Conservation (phyloP, 305 asterid species). For the Fraxinus platypoda region DNA sequence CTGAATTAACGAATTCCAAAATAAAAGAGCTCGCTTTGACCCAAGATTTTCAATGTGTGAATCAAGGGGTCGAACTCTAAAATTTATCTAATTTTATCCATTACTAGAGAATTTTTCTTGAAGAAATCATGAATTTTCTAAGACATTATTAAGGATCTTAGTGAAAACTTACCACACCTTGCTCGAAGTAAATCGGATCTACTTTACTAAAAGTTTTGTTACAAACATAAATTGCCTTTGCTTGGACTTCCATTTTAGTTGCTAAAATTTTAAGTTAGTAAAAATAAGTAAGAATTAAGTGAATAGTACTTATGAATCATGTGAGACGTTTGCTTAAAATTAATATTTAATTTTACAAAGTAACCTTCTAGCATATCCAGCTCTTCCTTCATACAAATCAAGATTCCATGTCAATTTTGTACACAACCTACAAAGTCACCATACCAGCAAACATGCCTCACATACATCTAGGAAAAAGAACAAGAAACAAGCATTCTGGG, state of each 20-base stretch:
- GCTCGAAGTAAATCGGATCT: neutral
- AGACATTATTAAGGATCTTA: too few relatives aligned
- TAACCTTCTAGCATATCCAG: neutral
- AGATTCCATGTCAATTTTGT: conserved; percentile 35
- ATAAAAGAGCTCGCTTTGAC: too few relatives aligned
- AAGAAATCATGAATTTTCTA: too few relatives aligned
- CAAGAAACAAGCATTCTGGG: neutral
- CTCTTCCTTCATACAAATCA: conserved; percentile 27
- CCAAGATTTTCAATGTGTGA: neutral
- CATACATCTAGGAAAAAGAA: conserved; percentile 12
- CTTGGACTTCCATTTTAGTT: neutral
- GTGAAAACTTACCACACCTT: neutral
- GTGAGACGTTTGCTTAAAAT: too few relatives aligned
- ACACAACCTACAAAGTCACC: conserved; percentile 31
- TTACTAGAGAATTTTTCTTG: too few relatives aligned
- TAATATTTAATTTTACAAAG: neutral
- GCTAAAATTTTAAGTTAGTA: neutral
- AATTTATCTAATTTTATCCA: too few relatives aligned
- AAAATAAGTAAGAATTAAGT: neutral
- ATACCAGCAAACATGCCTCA: conserved; percentile 9
- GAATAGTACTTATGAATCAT: too few relatives aligned
- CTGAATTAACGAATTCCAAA: too few relatives aligned
- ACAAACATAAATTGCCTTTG: neutral
- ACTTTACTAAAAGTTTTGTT: neutral
- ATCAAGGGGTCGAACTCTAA: neutral